Percentiles rank a stretch among this genome's conserved stretches.
These are phyloP conservation scores for Penicillium oxalicum DNA, from an alignment of 2,329 filamentous ascomycete species.

Conservation along the genomic window DNA sequence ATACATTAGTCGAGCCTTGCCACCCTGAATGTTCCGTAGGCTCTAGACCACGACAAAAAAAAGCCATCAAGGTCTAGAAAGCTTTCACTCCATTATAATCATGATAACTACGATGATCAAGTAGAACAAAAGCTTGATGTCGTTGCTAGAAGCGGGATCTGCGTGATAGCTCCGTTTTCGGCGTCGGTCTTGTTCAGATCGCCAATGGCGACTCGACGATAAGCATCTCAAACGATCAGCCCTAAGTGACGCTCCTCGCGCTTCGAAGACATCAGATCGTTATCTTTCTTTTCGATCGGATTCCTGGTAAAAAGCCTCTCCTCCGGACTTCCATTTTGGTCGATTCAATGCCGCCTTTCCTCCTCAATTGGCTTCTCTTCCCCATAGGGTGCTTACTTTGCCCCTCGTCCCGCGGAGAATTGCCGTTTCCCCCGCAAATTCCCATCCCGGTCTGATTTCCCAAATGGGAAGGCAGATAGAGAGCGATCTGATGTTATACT, in stretches of 20 bases:
- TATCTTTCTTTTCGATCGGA: background rate
- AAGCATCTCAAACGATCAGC: constrained; percentile 1
- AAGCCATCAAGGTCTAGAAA: background rate
- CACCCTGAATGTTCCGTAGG: no score
- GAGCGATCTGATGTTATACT: background rate
- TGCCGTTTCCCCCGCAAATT: background rate
- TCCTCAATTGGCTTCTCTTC: background rate
- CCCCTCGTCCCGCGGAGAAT: background rate
- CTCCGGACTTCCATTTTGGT: constrained; percentile 19
- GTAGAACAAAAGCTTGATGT: background rate
- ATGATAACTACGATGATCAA: background rate
- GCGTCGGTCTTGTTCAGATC: background rate
- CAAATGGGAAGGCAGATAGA: constrained; percentile 5
- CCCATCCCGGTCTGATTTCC: background rate
- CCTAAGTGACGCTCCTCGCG: background rate
- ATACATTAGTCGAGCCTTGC: no score
- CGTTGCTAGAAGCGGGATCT: background rate
- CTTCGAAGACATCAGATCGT: background rate
- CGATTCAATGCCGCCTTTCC: background rate
- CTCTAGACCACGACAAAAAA: no score
- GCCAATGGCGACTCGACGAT: constrained; percentile 7
- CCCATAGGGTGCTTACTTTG: background rate
- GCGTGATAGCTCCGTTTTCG: background rate
- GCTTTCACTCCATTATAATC: background rate
- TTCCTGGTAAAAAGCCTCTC: constrained; percentile 8